phyloP scores from a whole-genome alignment of 106 monocot genomes.

The Dendrobium nobile region DNA sequence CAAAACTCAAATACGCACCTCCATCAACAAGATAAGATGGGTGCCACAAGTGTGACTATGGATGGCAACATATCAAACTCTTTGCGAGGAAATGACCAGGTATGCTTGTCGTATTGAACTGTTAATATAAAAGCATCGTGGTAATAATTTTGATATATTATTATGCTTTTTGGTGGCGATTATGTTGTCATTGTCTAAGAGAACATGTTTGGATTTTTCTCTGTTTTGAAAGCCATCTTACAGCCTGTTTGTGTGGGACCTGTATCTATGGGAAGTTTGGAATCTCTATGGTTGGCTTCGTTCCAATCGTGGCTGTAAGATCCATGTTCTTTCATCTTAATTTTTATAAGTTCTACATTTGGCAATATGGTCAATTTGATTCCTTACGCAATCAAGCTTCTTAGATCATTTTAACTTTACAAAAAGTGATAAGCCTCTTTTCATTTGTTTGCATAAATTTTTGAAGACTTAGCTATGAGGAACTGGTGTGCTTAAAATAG shows the following conservation, averaged over 20 bases:
- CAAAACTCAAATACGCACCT: conserved; percentile 53
- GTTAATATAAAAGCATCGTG: neutral
- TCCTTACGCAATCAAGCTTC: too few relatives aligned
- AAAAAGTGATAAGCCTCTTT: neutral
- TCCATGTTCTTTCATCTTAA: too few relatives aligned
- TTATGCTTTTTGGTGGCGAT: neutral
- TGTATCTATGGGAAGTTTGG: too few relatives aligned
- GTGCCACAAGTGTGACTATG: conserved; percentile 35
- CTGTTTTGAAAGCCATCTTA: neutral
- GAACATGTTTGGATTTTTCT: neutral
- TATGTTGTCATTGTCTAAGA: neutral
- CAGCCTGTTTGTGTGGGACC: too few relatives aligned
- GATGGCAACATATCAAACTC: conserved; percentile 62
- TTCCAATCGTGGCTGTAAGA: too few relatives aligned
- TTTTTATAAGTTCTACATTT: too few relatives aligned
- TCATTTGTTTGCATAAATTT: neutral
- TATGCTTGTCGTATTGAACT: conserved; percentile 9
- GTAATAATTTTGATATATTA: neutral
- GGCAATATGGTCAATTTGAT: too few relatives aligned
- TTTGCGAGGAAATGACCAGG: conserved; percentile 73
- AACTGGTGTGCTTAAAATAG: too few relatives aligned
- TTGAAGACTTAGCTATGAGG: neutral
- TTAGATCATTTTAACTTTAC: neutral
- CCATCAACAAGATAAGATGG: conserved; percentile 67
- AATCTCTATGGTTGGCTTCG: too few relatives aligned